Percentiles rank a stretch among this genome's conserved stretches.
Conservation (phyloP, 768 basidiomycete genomes). For the Phallus indusiatus region DNA sequence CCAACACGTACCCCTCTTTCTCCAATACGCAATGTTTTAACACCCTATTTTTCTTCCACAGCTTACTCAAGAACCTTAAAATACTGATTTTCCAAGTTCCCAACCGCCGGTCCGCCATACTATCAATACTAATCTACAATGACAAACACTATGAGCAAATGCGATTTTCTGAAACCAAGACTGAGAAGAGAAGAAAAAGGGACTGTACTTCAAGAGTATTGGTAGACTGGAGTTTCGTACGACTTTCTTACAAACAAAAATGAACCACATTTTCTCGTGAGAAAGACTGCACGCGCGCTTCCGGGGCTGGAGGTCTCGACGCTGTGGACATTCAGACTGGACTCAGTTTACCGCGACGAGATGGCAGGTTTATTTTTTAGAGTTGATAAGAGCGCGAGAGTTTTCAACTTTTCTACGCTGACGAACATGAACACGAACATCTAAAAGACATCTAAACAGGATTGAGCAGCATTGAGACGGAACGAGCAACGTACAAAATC, state of each 20-base stretch:
- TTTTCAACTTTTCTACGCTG: slow-evolving; percentile 58
- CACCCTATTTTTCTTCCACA: slow-evolving; percentile 79
- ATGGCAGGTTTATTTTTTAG: slow-evolving; percentile 65
- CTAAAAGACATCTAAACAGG: slow-evolving; percentile 25
- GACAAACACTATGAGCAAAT: not conserved
- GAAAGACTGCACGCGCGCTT: slow-evolving; percentile 48
- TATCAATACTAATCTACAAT: slow-evolving; percentile 61
- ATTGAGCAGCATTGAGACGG: not conserved
- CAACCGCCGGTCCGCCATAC: slow-evolving; percentile 94
- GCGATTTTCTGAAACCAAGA: not conserved
- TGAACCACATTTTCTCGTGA: no score
- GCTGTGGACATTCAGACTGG: slow-evolving; percentile 82
- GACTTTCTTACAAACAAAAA: slow-evolving; percentile 29
- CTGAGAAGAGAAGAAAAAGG: not conserved
- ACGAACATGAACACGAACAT: slow-evolving; percentile 73
- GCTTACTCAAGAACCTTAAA: slow-evolving; percentile 79
- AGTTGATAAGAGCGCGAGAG: slow-evolving; percentile 57
- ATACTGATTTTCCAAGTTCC: slow-evolving; percentile 80
- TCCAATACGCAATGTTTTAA: slow-evolving; percentile 76
- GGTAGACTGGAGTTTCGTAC: slow-evolving; percentile 50
- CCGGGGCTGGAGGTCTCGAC: slow-evolving; percentile 74
- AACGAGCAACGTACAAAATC: slow-evolving; percentile 58
- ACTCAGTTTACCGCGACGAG: slow-evolving; percentile 79
- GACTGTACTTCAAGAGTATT: slow-evolving; percentile 59
- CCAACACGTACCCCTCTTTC: slow-evolving; percentile 68